Evolutionary conservation across 2,329 filamentous ascomycete species (phyloP).

Genomic region (Cryphonectria naterciae): DNA sequence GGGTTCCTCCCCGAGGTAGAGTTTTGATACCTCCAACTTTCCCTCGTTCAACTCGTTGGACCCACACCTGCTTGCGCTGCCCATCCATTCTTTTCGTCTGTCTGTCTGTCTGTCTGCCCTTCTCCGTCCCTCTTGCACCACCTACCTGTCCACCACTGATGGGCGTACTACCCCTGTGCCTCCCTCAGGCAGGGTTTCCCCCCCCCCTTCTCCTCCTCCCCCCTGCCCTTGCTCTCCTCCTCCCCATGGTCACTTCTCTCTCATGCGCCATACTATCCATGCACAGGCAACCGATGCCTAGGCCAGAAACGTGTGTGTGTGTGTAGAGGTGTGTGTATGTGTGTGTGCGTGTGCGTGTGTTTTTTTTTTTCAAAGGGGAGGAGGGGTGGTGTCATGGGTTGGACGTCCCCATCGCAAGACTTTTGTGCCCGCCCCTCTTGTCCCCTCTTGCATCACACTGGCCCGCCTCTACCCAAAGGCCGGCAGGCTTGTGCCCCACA

Average conservation of each 20-base stretch:
- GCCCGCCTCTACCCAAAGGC: constrained; percentile 29
- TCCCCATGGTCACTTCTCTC: neutral
- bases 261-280: neutral
- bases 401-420: constrained; percentile 5
- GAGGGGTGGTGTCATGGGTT: constrained; percentile 3
- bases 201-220: no score
- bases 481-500: constrained; percentile 27
- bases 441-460: constrained; percentile 30
- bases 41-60: neutral
- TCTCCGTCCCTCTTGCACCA: neutral
- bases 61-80: neutral
- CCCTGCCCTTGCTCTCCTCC: neutral
- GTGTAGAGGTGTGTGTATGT: no score
- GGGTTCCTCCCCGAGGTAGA: neutral
- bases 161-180: neutral
- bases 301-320: neutral
- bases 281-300: neutral
- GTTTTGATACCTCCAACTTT: neutral
- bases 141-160: neutral
- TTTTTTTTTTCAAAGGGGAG: neutral
- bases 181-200: neutral
- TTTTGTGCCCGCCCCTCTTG: constrained; percentile 24
- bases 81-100: neutral
- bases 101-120: neutral
- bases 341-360: neutral